Base-by-base conservation (phyloP, 805 yeast genomes). In the Komagataella kurtzmanii region DNA sequence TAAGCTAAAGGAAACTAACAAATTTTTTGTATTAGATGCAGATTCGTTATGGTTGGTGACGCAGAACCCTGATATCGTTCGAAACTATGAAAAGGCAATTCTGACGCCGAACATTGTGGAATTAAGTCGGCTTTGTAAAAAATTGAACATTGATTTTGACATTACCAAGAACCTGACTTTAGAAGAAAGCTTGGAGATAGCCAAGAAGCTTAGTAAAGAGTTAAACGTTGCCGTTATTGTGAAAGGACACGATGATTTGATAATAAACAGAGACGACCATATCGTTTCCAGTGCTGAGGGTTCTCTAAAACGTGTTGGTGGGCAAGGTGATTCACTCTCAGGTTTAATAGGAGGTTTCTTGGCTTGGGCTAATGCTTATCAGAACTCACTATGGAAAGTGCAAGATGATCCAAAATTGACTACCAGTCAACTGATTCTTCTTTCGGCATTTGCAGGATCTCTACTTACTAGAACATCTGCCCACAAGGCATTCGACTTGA, bases 311-410 rank as follows among this genome's bases (percentile, higher is more conserved):
- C 73, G 99, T 51, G 95, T 87, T 6, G 97, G 97, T 10, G 99
- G 99, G 0, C 98, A 93, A 67, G 99, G 99, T 23, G 99, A 93
- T 59, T 85, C 97, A 0, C 65, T 93, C 45, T 79, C 91, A 0
- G 99, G 99, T 0, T 71, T 87, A 21, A 67, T 89, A n/a, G 89
- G 90, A 1, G 83, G 96, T 0, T 71, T 91, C 59, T 60, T 86
- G 40, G 86, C 88, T 4, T 91, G 96, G 95, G 61, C 75, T 21
- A 83, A 84, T 10, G 66, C 72, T n/a, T 84, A 86, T 61, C 75
- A 77, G 54, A 60, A 73, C 36, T 64, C 70, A 2, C 59, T 83
- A 1, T 87, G 95, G 90, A 73, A 74, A 1, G 61, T 67, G 1
- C 60, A 68, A 19, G 59, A 64, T 7, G 59, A 62, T 5, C 60